phyloP scores from a whole-genome alignment of 495 filamentous ascomycete species.

The Podospora sp. region DNA sequence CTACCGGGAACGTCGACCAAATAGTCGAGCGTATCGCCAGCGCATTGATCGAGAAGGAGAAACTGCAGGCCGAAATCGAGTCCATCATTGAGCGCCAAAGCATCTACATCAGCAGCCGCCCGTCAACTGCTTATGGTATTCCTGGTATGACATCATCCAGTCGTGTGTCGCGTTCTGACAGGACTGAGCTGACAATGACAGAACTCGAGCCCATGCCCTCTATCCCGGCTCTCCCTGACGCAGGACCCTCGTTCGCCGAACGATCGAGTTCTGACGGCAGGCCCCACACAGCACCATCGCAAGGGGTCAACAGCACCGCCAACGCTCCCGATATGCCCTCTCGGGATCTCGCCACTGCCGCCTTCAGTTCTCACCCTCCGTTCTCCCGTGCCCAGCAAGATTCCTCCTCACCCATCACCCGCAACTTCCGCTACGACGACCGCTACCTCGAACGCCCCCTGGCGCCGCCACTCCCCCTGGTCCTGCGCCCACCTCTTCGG shows the following conservation, averaged over 20 bases:
- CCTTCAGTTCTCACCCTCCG: constrained; percentile 27
- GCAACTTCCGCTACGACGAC: constrained; percentile 4
- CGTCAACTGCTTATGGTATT: constrained; percentile 44
- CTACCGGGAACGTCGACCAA: constrained; percentile 35
- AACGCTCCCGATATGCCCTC: constrained; percentile 22
- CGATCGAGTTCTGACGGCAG: constrained; percentile 45
- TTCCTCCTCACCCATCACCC: not conserved
- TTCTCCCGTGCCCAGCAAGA: not conserved
- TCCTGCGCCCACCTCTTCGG: constrained; percentile 51
- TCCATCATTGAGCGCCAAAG: constrained; percentile 56
- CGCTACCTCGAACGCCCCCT: constrained; percentile 39
- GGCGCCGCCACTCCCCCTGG: constrained; percentile 56
- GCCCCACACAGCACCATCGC: constrained; percentile 39
- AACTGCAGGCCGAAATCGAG: constrained; percentile 56
- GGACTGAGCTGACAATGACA: constrained; percentile 20
- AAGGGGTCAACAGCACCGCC: constrained; percentile 21
- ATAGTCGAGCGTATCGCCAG: constrained; percentile 55
- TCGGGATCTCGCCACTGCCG: constrained; percentile 22
- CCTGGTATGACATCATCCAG: constrained; percentile 16
- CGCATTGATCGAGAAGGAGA: constrained; percentile 55
- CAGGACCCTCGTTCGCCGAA: constrained; percentile 53
- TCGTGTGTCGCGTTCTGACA: too few species aligned
- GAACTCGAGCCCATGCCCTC: constrained; percentile 50
- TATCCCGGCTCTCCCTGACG: constrained; percentile 49
- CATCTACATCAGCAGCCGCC: constrained; percentile 53